Evolutionary conservation across 306 rosid species (phyloP).

Genomic region (Citrullus colocynthis): DNA sequence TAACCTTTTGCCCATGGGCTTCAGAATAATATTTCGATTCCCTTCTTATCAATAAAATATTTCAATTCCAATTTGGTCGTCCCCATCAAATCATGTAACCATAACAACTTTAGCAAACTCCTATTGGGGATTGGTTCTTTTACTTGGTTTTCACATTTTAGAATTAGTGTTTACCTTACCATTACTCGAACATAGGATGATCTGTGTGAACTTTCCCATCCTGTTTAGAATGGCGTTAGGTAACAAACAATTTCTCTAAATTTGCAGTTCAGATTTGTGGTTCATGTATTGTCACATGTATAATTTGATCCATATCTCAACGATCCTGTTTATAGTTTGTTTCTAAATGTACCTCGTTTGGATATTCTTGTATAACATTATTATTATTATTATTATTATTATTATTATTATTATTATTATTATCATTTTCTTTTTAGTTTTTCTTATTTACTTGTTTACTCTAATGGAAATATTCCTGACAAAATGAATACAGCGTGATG

Average conservation of each 20-base stretch:
- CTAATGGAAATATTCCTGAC: constrained; percentile 16
- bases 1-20: neutral
- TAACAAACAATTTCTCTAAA: neutral
- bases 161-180: neutral
- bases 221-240: neutral
- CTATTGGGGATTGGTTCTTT: neutral
- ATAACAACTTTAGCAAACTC: neutral
- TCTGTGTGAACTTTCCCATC: neutral
- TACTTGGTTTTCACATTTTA: neutral
- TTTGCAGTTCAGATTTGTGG: neutral
- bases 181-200: neutral
- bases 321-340: neutral
- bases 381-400: too few species aligned
- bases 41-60: neutral
- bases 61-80: neutral
- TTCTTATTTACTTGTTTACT: constrained; percentile 6
- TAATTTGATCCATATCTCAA: neutral
- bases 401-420: too few species aligned
- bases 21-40: neutral
- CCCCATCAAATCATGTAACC: neutral
- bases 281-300: neutral
- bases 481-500: constrained; percentile 54
- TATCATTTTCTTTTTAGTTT: neutral
- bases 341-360: neutral
- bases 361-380: neutral